Evolutionary conservation across 2,329 filamentous ascomycete genomes (phyloP).

Genomic region (Cladophialophora immunda): DNA sequence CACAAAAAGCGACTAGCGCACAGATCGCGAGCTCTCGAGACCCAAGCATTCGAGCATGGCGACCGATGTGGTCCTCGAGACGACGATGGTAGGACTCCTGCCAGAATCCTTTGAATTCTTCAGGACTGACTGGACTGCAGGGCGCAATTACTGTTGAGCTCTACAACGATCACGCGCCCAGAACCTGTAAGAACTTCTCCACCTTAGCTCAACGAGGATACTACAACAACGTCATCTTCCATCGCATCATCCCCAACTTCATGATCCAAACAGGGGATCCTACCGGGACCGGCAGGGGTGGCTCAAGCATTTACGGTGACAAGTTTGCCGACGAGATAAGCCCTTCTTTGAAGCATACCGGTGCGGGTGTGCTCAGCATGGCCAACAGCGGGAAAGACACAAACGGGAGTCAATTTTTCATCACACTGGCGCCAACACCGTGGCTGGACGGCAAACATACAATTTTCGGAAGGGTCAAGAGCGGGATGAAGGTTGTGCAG

Average conservation of each 20-base stretch:
- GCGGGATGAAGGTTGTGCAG: slow-evolving; percentile 82
- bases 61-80: slow-evolving; percentile 81
- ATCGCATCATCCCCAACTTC: slow-evolving; percentile 94
- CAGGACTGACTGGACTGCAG: slow-evolving; percentile 55
- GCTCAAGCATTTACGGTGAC: slow-evolving; percentile 87
- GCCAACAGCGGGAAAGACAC: slow-evolving; percentile 93
- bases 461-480: slow-evolving; percentile 91
- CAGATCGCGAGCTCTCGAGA: neutral
- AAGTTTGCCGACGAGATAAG: slow-evolving; percentile 94
- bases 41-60: slow-evolving; percentile 63
- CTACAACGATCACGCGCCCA: slow-evolving; percentile 87
- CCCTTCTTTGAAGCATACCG: slow-evolving; percentile 82
- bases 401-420: slow-evolving; percentile 95
- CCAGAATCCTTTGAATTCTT: neutral
- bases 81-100: slow-evolving; percentile 74
- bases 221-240: slow-evolving; percentile 86
- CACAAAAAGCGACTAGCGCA: neutral
- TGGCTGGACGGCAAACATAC: slow-evolving; percentile 98
- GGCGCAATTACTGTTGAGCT: slow-evolving; percentile 87
- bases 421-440: slow-evolving; percentile 91
- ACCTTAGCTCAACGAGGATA: slow-evolving; percentile 83
- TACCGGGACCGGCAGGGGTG: slow-evolving; percentile 90
- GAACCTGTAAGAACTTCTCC: slow-evolving; percentile 85
- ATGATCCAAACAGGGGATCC: slow-evolving; percentile 97
- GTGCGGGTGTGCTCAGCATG: slow-evolving; percentile 94